Percentiles rank a stretch among this genome's conserved stretches.
Conservation (phyloP, 768 basidiomycete species). For the Russula earlei region DNA sequence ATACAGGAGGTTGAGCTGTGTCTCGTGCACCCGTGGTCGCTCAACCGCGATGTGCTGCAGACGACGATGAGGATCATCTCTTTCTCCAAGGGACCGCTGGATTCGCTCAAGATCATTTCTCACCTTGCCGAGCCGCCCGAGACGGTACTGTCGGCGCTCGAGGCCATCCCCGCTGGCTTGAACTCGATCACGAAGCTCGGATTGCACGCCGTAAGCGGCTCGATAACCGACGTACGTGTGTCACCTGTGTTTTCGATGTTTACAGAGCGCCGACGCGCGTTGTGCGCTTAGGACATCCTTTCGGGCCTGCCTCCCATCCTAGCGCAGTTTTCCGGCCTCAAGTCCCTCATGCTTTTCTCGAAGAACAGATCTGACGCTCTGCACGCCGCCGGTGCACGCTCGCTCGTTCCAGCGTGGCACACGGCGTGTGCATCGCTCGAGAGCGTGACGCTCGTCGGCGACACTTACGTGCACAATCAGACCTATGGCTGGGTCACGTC, state of each 20-base stretch:
- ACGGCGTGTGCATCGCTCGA: slow-evolving; percentile 22
- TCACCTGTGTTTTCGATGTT: no score
- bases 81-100: slow-evolving; percentile 20
- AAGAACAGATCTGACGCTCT: slow-evolving; percentile 21
- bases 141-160: slow-evolving; percentile 21
- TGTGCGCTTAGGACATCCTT: slow-evolving; percentile 21
- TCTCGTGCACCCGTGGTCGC: slow-evolving; percentile 22
- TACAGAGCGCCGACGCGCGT: neutral
- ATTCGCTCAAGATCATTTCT: slow-evolving; percentile 23
- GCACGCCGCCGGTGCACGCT: slow-evolving; percentile 10
- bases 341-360: slow-evolving; percentile 23
- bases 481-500: slow-evolving; percentile 22
- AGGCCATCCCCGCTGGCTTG: slow-evolving; percentile 19
- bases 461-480: slow-evolving; percentile 20
- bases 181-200: slow-evolving; percentile 20
- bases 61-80: slow-evolving; percentile 21
- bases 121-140: slow-evolving; percentile 15
- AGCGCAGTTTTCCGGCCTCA: slow-evolving; percentile 21
- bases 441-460: slow-evolving; percentile 21
- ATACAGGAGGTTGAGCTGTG: slow-evolving; percentile 24
- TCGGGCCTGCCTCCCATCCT: slow-evolving; percentile 20
- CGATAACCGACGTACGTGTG: slow-evolving; percentile 20
- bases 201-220: slow-evolving; percentile 23
- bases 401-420: slow-evolving; percentile 21
- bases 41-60: slow-evolving; percentile 23